A percentile compares a stretch with the other conserved stretches of the same genome.
phyloP scores from a whole-genome alignment of 1,284 basidiomycete genomes.

The Boletellus deceptivus region DNA sequence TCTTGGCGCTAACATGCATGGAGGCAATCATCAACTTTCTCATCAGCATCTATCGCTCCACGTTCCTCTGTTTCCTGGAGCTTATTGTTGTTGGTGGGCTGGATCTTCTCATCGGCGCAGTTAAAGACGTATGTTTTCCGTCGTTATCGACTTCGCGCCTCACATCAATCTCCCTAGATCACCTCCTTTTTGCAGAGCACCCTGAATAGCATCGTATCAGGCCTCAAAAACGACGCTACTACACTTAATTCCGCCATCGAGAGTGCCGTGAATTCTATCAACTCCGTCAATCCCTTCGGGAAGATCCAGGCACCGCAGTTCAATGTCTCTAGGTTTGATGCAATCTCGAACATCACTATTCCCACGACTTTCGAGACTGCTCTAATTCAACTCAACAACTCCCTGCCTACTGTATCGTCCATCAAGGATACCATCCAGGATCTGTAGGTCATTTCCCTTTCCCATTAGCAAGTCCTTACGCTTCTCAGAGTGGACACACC shows the following conservation, averaged over 20 bases:
- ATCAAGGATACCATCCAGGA: conserved; percentile 71
- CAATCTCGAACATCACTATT: conserved; percentile 77
- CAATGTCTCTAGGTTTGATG: conserved; percentile 65
- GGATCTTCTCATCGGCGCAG: conserved; percentile 76
- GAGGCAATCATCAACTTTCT: conserved; percentile 89
- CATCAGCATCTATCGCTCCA: conserved; percentile 87
- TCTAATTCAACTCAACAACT: conserved; percentile 73
- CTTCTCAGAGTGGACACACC: conserved; percentile 71
- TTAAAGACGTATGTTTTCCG: conserved; percentile 62
- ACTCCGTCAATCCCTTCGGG: conserved; percentile 68
- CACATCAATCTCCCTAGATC: conserved; percentile 49
- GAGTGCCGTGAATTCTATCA: conserved; percentile 62
- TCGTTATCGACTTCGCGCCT: not conserved
- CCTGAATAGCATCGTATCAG: conserved; percentile 56
- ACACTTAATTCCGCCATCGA: conserved; percentile 71
- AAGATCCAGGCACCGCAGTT: conserved; percentile 70
- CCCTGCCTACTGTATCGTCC: conserved; percentile 77
- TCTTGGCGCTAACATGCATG: conserved; percentile 76
- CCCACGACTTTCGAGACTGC: conserved; percentile 77
- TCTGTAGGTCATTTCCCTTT: conserved; percentile 50
- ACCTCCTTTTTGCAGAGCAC: conserved; percentile 64
- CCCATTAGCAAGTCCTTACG: conserved; percentile 13
- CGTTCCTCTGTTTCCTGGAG: conserved; percentile 91
- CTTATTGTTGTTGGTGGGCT: conserved; percentile 83
- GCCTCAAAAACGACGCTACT: conserved; percentile 71